A percentile compares a stretch with the other conserved stretches of the same genome.
Evolutionary conservation across 306 rosid genomes (phyloP).

Genomic region (Canavalia gladiata): DNA sequence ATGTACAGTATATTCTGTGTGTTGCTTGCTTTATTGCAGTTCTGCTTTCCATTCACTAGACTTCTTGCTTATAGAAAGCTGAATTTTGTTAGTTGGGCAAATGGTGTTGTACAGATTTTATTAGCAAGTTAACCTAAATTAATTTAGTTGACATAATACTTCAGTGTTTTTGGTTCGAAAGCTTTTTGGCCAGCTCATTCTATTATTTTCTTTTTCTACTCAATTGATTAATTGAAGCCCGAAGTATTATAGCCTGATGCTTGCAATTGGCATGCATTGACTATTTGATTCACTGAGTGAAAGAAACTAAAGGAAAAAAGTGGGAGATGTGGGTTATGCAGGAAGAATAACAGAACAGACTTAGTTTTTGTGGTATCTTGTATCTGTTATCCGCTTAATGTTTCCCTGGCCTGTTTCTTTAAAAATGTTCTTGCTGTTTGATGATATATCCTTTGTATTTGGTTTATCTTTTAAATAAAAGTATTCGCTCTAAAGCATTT

Average conservation of each 20-base stretch:
- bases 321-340: slow-evolving; percentile 30
- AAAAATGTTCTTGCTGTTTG: not conserved
- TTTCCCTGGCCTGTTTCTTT: slow-evolving; percentile 8
- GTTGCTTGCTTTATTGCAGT: slow-evolving; percentile 3
- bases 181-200: slow-evolving; percentile 7
- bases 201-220: slow-evolving; percentile 16
- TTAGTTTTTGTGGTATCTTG: slow-evolving; percentile 3
- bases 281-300: slow-evolving; percentile 1
- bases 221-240: slow-evolving; percentile 20
- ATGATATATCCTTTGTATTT: slow-evolving; percentile 2
- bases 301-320: slow-evolving; percentile 14
- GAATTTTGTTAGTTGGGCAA: slow-evolving; percentile 21
- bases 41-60: slow-evolving; percentile 13
- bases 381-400: slow-evolving; percentile 11
- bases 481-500: not conserved
- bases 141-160: not conserved
- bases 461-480: slow-evolving; percentile 13
- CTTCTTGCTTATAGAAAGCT: not conserved
- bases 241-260: not conserved
- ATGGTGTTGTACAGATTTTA: slow-evolving; percentile 7
- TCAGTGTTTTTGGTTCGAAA: slow-evolving; percentile 15
- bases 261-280: slow-evolving; percentile 22
- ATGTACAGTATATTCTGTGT: not conserved
- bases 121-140: not conserved
- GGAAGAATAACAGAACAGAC: slow-evolving; percentile 19